Base-by-base conservation (phyloP, 2,329 filamentous ascomycete species). In the Cordyceps militaris region DNA sequence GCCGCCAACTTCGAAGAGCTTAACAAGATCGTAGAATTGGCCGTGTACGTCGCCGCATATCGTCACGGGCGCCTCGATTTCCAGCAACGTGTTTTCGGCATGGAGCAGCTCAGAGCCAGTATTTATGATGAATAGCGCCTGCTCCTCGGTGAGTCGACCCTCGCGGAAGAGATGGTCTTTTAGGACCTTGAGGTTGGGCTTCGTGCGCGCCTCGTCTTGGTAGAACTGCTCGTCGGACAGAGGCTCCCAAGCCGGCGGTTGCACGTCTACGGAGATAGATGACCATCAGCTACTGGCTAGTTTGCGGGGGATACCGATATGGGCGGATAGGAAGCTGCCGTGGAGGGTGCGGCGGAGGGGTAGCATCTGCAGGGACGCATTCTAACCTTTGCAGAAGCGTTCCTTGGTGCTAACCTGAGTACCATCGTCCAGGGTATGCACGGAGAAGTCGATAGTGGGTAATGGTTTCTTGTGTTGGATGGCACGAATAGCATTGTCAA, bases 21-120 rank as follows among this genome's bases (percentile, higher is more conserved):
- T 99, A 93, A 99, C 97, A 69, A 99, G 77, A 73, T 99, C 94
- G 73, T 96, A 99, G 78, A 97, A 99, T 76, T 99, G 94, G 65
- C 94, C 94, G 74, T 99, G 94, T 54, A 99, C 92, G 70, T 99
- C 94, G 70, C 94, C 94, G 69, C 94, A 99, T 53, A 99, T 94
- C 8, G 94, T 99, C 69, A 99, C 97, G 60, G 94, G 94, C 40
- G 94, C 94, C 73, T 99, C 94, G 93, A 99, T 99, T 79, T 99
- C 94, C 64, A 99, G 81, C 63, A 99, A 79, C 73, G 97, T 99
- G 63, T 93, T 92, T 76, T 99, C 94, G 62, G 87, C 81, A 68
- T 87, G 88, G 66, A 99, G 80, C 53, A 99, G 76, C 72, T 96
- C 88, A 56, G 91, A 91, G 62, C 93, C 94, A 66, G 87, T 85